Conservation (phyloP, 1,284 basidiomycete genomes). For the Fomes fomentarius region DNA sequence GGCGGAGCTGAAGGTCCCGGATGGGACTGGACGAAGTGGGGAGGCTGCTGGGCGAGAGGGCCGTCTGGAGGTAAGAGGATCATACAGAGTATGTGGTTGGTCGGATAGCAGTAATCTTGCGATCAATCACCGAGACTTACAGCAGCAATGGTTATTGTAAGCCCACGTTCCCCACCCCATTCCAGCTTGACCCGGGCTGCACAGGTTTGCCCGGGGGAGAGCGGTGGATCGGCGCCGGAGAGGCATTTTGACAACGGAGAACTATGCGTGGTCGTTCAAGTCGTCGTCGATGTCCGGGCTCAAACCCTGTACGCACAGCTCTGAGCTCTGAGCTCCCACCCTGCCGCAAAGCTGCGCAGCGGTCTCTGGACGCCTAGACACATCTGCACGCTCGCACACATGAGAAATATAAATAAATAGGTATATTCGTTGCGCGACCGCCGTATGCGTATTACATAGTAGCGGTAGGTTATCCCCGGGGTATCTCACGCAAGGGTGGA, state of each 20-base stretch:
- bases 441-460: no score
- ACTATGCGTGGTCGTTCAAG: constrained; percentile 7
- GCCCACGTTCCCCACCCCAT: constrained; percentile 16
- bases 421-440: no score
- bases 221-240: constrained; percentile 24
- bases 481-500: background rate
- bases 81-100: constrained; percentile 19
- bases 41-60: constrained; percentile 12
- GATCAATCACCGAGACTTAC: constrained; percentile 19
- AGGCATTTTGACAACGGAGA: constrained; percentile 12
- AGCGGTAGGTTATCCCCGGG: no score
- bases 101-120: constrained; percentile 1
- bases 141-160: constrained; percentile 16
- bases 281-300: background rate
- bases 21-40: constrained; percentile 10
- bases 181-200: constrained; percentile 7
- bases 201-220: constrained; percentile 18
- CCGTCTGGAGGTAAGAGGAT: constrained; percentile 26
- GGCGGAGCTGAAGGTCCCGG: constrained; percentile 3
- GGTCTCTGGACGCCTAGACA: background rate
- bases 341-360: constrained; percentile 4
- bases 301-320: no score
- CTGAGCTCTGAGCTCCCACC: no score
- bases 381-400: no score
- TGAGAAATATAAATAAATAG: no score